Evolutionary conservation across 2,329 filamentous ascomycete species (phyloP).

Genomic region (Aspergillus pseudoviridinutans): DNA sequence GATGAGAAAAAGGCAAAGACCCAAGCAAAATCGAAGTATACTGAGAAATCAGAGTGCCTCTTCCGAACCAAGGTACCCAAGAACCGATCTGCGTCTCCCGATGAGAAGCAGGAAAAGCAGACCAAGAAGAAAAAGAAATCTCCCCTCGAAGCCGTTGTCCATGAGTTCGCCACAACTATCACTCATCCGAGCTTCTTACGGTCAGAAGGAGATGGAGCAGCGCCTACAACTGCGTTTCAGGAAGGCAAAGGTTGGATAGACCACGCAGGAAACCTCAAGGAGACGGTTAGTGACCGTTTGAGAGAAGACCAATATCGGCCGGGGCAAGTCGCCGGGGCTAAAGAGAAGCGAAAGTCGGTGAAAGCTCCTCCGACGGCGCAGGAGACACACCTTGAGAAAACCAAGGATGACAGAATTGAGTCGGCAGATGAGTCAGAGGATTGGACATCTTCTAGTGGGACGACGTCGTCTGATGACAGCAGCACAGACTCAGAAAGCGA

Average conservation of each 20-base stretch:
- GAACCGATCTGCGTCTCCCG: constrained; percentile 39
- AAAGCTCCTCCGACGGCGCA: constrained; percentile 9
- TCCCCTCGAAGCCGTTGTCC: constrained; percentile 64
- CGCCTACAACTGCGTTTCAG: constrained; percentile 62
- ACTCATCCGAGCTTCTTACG: constrained; percentile 82
- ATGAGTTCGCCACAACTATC: constrained; percentile 83
- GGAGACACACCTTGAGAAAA: constrained; percentile 6
- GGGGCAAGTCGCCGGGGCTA: constrained; percentile 27
- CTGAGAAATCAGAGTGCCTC: constrained; percentile 73
- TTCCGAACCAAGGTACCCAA: constrained; percentile 78
- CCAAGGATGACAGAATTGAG: constrained; percentile 11
- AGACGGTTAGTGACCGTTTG: constrained; percentile 26
- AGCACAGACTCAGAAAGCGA: constrained; percentile 24
- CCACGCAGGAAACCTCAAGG: constrained; percentile 67
- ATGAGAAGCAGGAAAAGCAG: constrained; percentile 41
- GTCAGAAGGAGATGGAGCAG: constrained; percentile 43
- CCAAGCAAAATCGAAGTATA: constrained; percentile 70
- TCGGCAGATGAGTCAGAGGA: constrained; percentile 25
- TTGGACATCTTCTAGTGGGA: constrained; percentile 36
- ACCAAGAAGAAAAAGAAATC: constrained; percentile 61
- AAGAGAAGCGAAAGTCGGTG: constrained; percentile 23
- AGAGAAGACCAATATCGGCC: constrained; percentile 27
- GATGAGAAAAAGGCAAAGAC: constrained; percentile 56
- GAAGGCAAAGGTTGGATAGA: constrained; percentile 89
- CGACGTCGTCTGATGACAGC: constrained; percentile 25